phyloP scores from a whole-genome alignment of 148 eudicot genomes.

The Suaeda aralocaspica region DNA sequence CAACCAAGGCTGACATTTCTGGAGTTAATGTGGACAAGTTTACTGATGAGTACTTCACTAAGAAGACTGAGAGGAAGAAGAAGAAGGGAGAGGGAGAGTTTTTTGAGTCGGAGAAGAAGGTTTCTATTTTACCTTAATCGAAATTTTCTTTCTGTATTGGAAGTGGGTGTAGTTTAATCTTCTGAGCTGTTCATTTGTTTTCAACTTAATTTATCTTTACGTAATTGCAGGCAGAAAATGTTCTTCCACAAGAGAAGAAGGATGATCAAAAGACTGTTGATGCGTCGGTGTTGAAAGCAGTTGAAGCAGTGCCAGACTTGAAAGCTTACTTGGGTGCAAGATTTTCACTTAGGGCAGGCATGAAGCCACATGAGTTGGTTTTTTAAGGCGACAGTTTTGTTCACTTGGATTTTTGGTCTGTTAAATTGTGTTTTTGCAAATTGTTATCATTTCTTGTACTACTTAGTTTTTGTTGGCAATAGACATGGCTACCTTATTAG shows the following conservation, averaged over 20 bases:
- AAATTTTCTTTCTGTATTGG: not conserved
- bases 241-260: conserved; percentile 55
- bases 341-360: conserved; percentile 62
- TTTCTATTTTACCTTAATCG: not conserved
- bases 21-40: conserved; percentile 42
- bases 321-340: conserved; percentile 63
- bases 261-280: conserved; percentile 67
- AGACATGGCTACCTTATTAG: not conserved
- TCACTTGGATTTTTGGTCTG: not conserved
- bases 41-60: conserved; percentile 44
- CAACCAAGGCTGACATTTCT: conserved; percentile 49
- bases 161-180: not conserved
- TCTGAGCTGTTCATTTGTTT: not conserved
- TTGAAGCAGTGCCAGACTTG: conserved; percentile 57
- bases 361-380: conserved; percentile 70
- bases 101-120: conserved; percentile 49
- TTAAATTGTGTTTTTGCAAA: conserved; percentile 1
- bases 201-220: not conserved
- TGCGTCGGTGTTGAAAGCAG: conserved; percentile 43
- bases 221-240: conserved; percentile 43
- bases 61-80: conserved; percentile 41
- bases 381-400: conserved; percentile 31
- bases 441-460: conserved; percentile 16
- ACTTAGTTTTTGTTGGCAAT: conserved; percentile 1
- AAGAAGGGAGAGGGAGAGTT: conserved; percentile 49